Percentiles rank a stretch among this genome's conserved stretches.
phyloP scores from a whole-genome alignment of 352 stramenopile species.

The Vaucheria bursata region DNA sequence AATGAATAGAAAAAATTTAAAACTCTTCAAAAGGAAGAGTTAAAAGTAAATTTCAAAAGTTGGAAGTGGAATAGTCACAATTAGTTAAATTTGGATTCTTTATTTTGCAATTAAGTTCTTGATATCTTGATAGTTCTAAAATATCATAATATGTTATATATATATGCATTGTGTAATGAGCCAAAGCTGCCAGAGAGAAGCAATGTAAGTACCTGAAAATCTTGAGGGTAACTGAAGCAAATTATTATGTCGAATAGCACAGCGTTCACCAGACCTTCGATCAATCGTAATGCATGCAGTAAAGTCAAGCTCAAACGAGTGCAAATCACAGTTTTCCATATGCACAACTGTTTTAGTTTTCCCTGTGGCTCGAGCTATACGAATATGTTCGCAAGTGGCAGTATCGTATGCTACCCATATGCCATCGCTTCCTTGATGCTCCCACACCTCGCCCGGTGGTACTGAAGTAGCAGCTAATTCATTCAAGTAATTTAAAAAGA shows the following conservation, averaged over 20 bases:
- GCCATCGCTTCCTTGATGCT: neutral
- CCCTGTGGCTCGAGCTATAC: neutral
- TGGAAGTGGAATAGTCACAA: no score
- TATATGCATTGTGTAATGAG: neutral
- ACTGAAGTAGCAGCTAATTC: neutral
- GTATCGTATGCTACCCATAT: neutral
- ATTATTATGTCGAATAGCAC: neutral
- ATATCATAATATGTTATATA: neutral
- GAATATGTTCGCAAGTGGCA: neutral
- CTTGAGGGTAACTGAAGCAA: no score
- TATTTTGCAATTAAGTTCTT: no score
- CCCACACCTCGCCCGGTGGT: neutral
- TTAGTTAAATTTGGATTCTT: no score
- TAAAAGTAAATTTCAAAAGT: no score
- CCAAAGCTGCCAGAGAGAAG: neutral
- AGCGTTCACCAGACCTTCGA: neutral
- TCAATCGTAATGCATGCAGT: neutral
- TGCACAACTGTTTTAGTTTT: neutral
- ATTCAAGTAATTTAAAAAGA: neutral
- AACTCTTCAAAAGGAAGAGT: no score
- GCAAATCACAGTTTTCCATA: neutral
- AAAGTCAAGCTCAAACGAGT: neutral
- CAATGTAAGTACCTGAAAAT: neutral
- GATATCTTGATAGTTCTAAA: neutral
- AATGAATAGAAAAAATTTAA: no score